These are phyloP conservation scores for Handroanthus guayacan DNA, from an alignment of 257 asterid genomes.

Conservation along the genomic window DNA sequence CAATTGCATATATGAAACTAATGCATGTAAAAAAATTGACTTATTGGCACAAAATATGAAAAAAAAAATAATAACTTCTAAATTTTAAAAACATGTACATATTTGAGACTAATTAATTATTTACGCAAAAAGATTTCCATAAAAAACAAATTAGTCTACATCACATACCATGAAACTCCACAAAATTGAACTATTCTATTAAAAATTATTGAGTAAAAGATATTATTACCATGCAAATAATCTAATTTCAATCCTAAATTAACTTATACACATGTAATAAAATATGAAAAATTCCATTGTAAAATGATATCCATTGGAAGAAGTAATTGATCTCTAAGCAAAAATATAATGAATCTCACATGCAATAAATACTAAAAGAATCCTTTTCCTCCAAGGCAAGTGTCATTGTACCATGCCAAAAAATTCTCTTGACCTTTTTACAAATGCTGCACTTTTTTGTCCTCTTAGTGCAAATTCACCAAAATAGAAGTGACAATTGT, in stretches of 20 bases:
- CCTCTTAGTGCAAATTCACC: conserved; percentile 12
- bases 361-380: background rate
- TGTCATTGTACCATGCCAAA: background rate
- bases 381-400: background rate
- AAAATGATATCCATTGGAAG: background rate
- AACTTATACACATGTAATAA: background rate
- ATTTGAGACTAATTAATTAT: no score
- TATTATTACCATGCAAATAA: no score
- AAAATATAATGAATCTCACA: background rate
- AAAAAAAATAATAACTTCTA: no score
- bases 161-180: no score
- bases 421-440: background rate
- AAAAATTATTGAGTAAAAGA: no score
- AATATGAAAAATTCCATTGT: background rate
- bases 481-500: conserved; percentile 4
- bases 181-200: no score
- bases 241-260: background rate
- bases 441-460: background rate
- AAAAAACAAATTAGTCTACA: no score
- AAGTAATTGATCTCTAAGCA: background rate
- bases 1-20: no score
- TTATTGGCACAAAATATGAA: no score
- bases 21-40: no score
- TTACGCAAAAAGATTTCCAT: no score
- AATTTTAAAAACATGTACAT: no score